These are phyloP conservation scores for Raffaelea albimanens DNA, from an alignment of 2,329 filamentous ascomycete genomes.

Conservation along the genomic window DNA sequence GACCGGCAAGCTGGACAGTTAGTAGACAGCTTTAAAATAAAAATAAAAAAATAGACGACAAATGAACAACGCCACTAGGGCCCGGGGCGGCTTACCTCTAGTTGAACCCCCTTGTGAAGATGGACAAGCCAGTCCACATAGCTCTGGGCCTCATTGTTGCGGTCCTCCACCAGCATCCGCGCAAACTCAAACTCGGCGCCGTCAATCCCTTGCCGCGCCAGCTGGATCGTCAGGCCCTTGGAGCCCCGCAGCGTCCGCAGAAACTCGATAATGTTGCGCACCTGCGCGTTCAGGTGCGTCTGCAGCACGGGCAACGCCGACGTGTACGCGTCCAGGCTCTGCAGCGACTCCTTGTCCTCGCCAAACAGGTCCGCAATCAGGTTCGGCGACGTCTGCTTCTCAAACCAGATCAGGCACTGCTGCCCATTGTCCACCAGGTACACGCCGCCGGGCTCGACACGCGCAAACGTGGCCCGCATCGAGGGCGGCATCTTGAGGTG, in stretches of 20 bases:
- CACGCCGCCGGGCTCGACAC: constrained; percentile 84
- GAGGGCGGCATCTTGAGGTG: constrained; percentile 76
- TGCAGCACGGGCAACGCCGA: constrained; percentile 74
- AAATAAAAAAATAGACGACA: background rate
- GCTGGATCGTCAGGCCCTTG: constrained; percentile 80
- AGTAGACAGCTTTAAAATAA: constrained; percentile 6
- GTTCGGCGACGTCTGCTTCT: constrained; percentile 85
- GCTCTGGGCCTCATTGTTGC: constrained; percentile 94
- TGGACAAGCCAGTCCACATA: constrained; percentile 99
- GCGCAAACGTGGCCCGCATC: constrained; percentile 74
- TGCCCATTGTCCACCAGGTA: constrained; percentile 96
- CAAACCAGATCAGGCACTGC: constrained; percentile 83
- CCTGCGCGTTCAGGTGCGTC: constrained; percentile 89
- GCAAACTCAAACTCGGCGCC: constrained; percentile 97
- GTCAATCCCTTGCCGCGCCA: constrained; percentile 86
- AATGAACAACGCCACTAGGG: no score
- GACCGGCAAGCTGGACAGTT: constrained; percentile 48
- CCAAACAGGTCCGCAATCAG: constrained; percentile 87
- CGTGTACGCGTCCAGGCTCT: constrained; percentile 70
- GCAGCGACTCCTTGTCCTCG: constrained; percentile 58
- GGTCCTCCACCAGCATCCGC: constrained; percentile 78
- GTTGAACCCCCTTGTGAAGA: constrained; percentile 83
- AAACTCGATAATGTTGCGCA: constrained; percentile 87
- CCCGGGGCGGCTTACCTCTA: constrained; percentile 71
- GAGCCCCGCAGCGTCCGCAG: constrained; percentile 70